Percentiles rank a stretch among this genome's conserved stretches.
Conservation (phyloP, 306 rosid genomes). For the Prunus mira region DNA sequence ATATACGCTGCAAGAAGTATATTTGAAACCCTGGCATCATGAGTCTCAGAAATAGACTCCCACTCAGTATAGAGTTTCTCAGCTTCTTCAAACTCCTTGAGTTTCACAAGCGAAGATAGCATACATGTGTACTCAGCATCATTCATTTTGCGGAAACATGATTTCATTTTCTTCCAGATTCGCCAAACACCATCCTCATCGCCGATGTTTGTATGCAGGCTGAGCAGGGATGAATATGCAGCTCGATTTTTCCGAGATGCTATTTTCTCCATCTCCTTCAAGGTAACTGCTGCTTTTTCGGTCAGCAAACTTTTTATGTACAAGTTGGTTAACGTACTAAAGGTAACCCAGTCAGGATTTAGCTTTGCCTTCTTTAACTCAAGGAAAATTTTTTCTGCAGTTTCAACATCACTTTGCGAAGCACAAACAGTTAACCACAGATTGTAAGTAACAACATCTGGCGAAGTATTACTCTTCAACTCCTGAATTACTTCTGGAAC, state of each 20-base stretch:
- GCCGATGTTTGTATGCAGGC: slow-evolving; percentile 76
- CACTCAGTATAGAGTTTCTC: slow-evolving; percentile 73
- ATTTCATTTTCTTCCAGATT: slow-evolving; percentile 72
- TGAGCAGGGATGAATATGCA: slow-evolving; percentile 74
- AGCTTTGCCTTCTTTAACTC: slow-evolving; percentile 62
- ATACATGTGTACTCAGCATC: slow-evolving; percentile 79
- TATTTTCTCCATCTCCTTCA: slow-evolving; percentile 83
- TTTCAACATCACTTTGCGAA: slow-evolving; percentile 53
- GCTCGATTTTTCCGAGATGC: slow-evolving; percentile 44
- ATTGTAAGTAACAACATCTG: slow-evolving; percentile 72
- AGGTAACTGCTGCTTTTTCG: slow-evolving; percentile 64
- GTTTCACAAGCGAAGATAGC: slow-evolving; percentile 78
- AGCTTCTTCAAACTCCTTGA: slow-evolving; percentile 64
- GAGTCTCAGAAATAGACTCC: slow-evolving; percentile 69
- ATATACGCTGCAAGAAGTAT: slow-evolving; percentile 72
- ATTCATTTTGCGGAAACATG: slow-evolving; percentile 61
- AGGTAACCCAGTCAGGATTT: slow-evolving; percentile 81
- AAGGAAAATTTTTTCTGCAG: slow-evolving; percentile 68
- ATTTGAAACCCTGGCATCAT: slow-evolving; percentile 68
- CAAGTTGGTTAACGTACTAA: slow-evolving; percentile 68
- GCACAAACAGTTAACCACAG: slow-evolving; percentile 65
- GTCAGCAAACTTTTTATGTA: slow-evolving; percentile 47
- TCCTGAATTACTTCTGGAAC: slow-evolving; percentile 51
- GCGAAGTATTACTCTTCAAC: slow-evolving; percentile 55
- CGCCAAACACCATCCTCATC: slow-evolving; percentile 62